Base-by-base conservation (phyloP, 495 filamentous ascomycete genomes). In the Aspergillus biplanus region DNA sequence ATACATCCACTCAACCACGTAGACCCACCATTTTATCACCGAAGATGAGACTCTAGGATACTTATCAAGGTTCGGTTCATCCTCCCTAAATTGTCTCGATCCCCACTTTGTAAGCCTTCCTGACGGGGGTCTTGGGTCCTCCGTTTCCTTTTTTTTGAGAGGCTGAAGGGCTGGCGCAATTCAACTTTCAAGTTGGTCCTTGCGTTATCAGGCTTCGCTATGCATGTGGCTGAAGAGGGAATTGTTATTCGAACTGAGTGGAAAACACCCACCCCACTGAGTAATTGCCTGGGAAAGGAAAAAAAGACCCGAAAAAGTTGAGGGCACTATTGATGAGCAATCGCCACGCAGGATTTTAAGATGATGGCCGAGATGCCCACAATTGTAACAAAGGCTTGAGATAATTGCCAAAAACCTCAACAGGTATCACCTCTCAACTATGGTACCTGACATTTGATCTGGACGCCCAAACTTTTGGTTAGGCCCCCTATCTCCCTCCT, bases 151-250 rank as follows among this genome's bases (percentile, higher is more conserved):
- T 3, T 50, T 50, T 31, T 35, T 18, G 32, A 32, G 37, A 16
- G 32, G 8, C 7, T 27, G 21, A 27, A 27, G 2, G 21, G 1
- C 2, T 27, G 21, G 21, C 52, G 11, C 11, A 11, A 15, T 31
- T 56, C 15, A 21, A 18, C 54, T 34, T 27, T 54, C 52, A 52
- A 44, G 33, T 11, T 59, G 18, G 7, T 5, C 16, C 31, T 46
- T 18, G 37, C 44, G 27, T 56, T 34, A 39, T 48, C 42, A n/a
- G 52, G 27, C 52, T 52, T 42, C 47, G 52, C 56, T 46, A 62
- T 62, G 59, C 59, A 56, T 16, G 39, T 62, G 16, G 52, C 52
- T 56, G 33, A 56, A 33, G 27, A 32, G 52, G 52, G 18, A 62
- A 62, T 13, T 39, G 37, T 7, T 27, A 27, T 27, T 27, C 21